Conservation (phyloP, 805 yeast species). For the Lipomyces yamanashiensis region DNA sequence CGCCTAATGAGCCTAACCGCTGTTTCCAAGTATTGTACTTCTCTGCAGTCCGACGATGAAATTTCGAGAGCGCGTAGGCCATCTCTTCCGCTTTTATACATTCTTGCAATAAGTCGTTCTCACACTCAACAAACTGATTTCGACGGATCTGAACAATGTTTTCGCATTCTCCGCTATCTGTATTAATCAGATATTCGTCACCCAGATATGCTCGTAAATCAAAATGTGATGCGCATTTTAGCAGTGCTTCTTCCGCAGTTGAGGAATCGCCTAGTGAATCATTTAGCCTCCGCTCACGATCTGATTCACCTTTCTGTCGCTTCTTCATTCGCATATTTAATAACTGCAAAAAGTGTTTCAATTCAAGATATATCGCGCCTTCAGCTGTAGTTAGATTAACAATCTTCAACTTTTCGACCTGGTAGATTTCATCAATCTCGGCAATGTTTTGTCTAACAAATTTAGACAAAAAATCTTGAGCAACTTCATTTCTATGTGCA, state of each 20-base stretch:
- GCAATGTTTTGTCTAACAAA: constrained; percentile 20
- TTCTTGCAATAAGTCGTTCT: background rate
- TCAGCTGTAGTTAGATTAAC: constrained; percentile 16
- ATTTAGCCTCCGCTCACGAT: constrained; percentile 15
- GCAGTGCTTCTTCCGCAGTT: constrained; percentile 19
- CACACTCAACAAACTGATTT: constrained; percentile 9
- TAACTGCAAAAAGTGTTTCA: constrained; percentile 14
- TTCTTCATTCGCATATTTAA: constrained; percentile 15
- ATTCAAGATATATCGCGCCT: constrained; percentile 22
- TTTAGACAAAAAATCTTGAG: constrained; percentile 14
- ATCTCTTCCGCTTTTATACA: constrained; percentile 11
- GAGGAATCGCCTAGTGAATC: constrained; percentile 15
- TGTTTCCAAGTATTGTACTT: constrained; percentile 10
- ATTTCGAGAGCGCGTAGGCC: constrained; percentile 4
- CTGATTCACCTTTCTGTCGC: constrained; percentile 3
- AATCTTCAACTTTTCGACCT: background rate
- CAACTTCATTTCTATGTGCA: constrained; percentile 15
- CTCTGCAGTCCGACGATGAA: background rate
- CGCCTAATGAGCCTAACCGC: constrained; percentile 12
- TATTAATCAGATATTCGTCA: background rate
- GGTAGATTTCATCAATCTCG: constrained; percentile 19
- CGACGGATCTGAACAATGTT: constrained; percentile 7
- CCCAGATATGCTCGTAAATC: background rate
- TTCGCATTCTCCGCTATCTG: constrained; percentile 16
- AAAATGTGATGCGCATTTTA: constrained; percentile 21